Evolutionary conservation across 2,329 filamentous ascomycete species (phyloP).

Genomic region (Phyllosticta citribraziliensis): DNA sequence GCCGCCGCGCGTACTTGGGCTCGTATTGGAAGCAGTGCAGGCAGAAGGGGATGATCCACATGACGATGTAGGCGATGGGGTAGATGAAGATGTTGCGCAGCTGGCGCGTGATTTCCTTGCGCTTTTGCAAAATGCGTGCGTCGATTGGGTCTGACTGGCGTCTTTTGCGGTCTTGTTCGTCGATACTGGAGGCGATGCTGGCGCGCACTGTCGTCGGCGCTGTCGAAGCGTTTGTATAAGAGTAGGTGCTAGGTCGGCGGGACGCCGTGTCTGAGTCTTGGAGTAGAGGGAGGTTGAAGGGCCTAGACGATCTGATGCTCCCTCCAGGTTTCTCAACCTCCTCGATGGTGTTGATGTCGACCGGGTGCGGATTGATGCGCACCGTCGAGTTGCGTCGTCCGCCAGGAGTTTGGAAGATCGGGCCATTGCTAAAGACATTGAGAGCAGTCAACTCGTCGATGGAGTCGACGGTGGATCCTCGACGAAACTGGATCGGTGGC

Average conservation of each 20-base stretch:
- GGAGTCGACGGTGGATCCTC: neutral
- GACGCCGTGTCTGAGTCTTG: neutral
- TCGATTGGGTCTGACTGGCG: neutral
- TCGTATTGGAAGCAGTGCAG: conserved; percentile 53
- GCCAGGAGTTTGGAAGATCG: neutral
- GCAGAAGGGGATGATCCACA: conserved; percentile 65
- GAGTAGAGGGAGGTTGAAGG: neutral
- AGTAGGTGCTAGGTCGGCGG: neutral
- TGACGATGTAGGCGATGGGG: conserved; percentile 58
- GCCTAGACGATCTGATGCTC: neutral
- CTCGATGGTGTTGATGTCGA: neutral
- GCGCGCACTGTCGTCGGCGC: neutral
- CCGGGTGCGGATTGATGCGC: neutral
- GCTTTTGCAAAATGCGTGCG: conserved; percentile 19
- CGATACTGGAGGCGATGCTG: neutral
- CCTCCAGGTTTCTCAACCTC: neutral
- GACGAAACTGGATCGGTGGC: neutral
- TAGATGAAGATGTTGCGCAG: conserved; percentile 67
- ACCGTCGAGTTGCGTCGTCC: conserved; percentile 3
- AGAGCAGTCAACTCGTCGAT: neutral
- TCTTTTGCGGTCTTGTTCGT: neutral
- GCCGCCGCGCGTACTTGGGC: conserved; percentile 39
- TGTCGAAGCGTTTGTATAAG: neutral
- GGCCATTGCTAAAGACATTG: neutral
- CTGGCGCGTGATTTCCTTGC: conserved; percentile 54